Base-by-base conservation (phyloP, 1,139 yeast genomes). In the Yamadazyma pseudoaaseri region DNA sequence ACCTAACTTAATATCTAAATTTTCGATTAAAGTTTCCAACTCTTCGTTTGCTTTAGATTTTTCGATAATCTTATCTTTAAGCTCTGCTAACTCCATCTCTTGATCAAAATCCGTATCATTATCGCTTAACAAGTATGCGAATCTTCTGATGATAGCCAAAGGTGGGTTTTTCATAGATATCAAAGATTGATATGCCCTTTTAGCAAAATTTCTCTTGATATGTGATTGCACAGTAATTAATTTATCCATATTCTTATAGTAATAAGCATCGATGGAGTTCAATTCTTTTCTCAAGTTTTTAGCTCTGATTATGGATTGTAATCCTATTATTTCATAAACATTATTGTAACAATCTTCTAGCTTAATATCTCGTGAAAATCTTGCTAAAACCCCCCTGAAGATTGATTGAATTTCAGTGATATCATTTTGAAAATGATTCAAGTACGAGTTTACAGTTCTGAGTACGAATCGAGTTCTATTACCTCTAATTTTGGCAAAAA, bases 1-100 rank as follows among this genome's bases (percentile, higher is more conserved):
- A 2, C 87, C 86, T 48, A 87, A 80, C 50, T 86, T 89, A 46
- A 85, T 74, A 51, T 90, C 96, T 47, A 90, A 70, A 44, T 85
- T 84, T 43, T 84, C 89, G 41, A 90, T 78, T 41, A 80, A 83
- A 31, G 73, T 74, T 52, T 86, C 95, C 47, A 86, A 65, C 26
- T 70, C 73, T 47, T 81, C 90, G 47, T 86, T 85, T 18, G 67
- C 64, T 33, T 73, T 73, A 6, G 86, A 80, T 39, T 73, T 79
- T 31, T 73, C 80, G 31, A 78, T 70, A 26, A 86, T 83, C 23
- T 72, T 65, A 42, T 86, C 90, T 45, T 86, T 81, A 38, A 76
- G 60, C 33, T 76, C 77, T 25, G 86, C 85, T 23, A 90, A 61
- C 37, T 75, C 78, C 41, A 85, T 67, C 47, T 87, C 96, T 47